Percentiles rank a stretch among this genome's conserved stretches.
Conservation (phyloP, 371 early-diverging fungal genomes). For the Saksenaea oblongispora region DNA sequence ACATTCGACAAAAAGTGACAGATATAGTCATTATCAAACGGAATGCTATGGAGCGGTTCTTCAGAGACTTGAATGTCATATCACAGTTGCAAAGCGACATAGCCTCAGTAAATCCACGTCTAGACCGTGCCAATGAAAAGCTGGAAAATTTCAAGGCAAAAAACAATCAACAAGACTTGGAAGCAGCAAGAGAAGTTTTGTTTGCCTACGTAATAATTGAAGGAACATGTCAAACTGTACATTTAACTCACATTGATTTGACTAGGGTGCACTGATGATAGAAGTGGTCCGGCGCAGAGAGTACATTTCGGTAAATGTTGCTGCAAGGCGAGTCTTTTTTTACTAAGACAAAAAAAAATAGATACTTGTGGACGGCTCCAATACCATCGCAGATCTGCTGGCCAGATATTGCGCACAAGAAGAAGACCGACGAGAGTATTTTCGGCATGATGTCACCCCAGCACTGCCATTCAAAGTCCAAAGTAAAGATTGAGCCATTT, state of each 20-base stretch:
- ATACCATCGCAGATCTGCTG: conserved; percentile 65
- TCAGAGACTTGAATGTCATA: conserved; percentile 35
- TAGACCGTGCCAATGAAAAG: conserved; percentile 28
- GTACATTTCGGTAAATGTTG: conserved; percentile 50
- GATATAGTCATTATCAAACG: conserved; percentile 30
- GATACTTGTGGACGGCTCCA: conserved; percentile 57
- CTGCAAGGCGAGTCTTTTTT: background rate
- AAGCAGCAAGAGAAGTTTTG: conserved; percentile 24
- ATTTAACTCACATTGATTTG: background rate
- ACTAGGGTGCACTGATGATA: conserved; percentile 63
- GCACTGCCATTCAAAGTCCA: conserved; percentile 62
- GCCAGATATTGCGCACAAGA: conserved; percentile 60
- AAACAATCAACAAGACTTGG: conserved; percentile 20
- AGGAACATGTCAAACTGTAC: background rate
- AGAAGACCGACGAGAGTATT: conserved; percentile 63
- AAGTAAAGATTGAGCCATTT: conserved; percentile 18
- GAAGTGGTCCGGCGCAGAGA: conserved; percentile 76
- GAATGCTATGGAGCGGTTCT: conserved; percentile 36
- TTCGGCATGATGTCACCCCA: conserved; percentile 55
- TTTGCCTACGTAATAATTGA: conserved; percentile 40
- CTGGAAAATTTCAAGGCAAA: conserved; percentile 28
- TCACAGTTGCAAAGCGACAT: conserved; percentile 57
- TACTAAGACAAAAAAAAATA: conserved; percentile 8
- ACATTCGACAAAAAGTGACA: conserved; percentile 34
- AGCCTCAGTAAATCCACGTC: conserved; percentile 32